Base-by-base conservation (phyloP, 257 asterid species). In the Nicotiana undulata region DNA sequence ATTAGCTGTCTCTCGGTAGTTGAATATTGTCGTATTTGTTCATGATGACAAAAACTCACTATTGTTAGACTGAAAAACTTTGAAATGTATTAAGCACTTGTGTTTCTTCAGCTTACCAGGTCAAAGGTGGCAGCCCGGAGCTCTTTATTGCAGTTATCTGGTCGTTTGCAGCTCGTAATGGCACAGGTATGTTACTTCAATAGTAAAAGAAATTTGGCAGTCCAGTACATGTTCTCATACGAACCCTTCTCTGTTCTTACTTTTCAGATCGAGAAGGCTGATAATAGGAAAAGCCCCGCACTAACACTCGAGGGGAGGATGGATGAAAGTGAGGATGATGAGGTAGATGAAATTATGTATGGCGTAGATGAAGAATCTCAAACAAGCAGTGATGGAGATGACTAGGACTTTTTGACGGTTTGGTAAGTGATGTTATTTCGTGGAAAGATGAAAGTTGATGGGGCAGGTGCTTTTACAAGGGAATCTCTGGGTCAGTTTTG, bases 101-200 rank as follows among this genome's bases (percentile, higher is more conserved):
- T 75, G n/a, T 63, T 28, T 81, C 75, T 84, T 85, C 91, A 95
- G 99, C 86, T 91, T 80, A 82, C 95, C 51, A 89, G 85, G 79
- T 86, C 93, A 8, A 93, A 85, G 88, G 90, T 82, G 76, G 86
- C 83, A 44, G 89, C 97, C 22, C 72, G 88, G 15, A 88, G 86
- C 84, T 82, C 89, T 5, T 66, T 93, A 66, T 83, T 91, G 82
- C 97, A 93, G 86, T 87, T 95, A 77, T 91, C 96, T 68, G 99
- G 99, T 60, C 95, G 98, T 82, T 81, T 93, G 86, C 98, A 95
- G 70, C 97, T 95, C 52, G 89, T 95, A n/a, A 88, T 85, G 13
- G 91, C 98, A 80, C 97, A 93, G 99, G 98, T 95, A 61, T 72
- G 46, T 83, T 75, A 51, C 55, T 72, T 66, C 22, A 51, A 1